Evolutionary conservation across 495 filamentous ascomycete species (phyloP).

Genomic region (Penicillium ochrochloron): DNA sequence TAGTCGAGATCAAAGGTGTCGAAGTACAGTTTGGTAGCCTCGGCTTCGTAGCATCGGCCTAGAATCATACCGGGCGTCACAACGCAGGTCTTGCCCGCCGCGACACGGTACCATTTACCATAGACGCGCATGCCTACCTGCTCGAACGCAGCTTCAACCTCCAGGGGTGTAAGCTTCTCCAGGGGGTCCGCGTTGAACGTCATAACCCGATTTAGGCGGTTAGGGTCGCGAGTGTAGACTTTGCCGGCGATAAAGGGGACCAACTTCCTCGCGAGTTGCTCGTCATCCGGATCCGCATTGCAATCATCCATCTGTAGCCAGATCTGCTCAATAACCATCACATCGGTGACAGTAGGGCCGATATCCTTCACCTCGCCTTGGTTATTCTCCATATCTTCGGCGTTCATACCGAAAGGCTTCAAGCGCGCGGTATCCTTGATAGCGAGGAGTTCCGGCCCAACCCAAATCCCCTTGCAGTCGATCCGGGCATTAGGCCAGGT

Average conservation of each 20-base stretch:
- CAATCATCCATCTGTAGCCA: constrained; percentile 47
- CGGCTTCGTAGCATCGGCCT: constrained; percentile 58
- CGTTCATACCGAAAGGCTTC: constrained; percentile 34
- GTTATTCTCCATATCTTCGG: constrained; percentile 18
- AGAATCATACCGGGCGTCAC: constrained; percentile 56
- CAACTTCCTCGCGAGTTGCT: constrained; percentile 48
- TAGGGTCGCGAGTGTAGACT: constrained; percentile 49
- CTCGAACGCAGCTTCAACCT: constrained; percentile 42
- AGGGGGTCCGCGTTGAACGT: constrained; percentile 28
- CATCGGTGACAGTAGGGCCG: constrained; percentile 42
- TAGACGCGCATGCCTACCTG: constrained; percentile 48
- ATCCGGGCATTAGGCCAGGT: constrained; percentile 58
- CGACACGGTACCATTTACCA: constrained; percentile 54
- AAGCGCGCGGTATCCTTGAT: constrained; percentile 60
- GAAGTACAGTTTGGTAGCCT: constrained; percentile 52
- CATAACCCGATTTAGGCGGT: constrained; percentile 30
- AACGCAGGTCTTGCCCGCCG: constrained; percentile 40
- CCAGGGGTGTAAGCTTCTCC: constrained; percentile 35
- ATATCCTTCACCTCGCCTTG: constrained; percentile 1
- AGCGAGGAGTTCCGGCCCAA: constrained; percentile 59
- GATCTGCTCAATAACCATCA: constrained; percentile 58
- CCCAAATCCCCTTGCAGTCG: constrained; percentile 56
- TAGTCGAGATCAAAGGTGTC: constrained; percentile 33
- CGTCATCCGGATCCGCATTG: constrained; percentile 47
- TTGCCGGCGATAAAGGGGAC: constrained; percentile 51